Conservation (phyloP, 441 rosid species). For the Pelargonium cotyledonis region DNA sequence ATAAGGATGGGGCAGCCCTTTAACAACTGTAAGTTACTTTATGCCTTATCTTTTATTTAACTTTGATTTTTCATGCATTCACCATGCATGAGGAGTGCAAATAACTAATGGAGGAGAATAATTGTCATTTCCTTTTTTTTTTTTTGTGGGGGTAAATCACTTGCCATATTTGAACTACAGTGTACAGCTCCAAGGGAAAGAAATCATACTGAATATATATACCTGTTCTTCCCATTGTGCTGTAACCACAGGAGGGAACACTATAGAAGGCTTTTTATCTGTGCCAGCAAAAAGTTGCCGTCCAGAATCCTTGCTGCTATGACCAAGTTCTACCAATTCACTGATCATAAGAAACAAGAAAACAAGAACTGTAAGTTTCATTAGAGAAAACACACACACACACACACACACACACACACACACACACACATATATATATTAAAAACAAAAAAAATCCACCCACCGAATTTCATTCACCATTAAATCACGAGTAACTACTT, state of each 20-base stretch:
- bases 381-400: not conserved
- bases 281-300: constrained; percentile 92
- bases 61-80: too few species aligned
- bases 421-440: not conserved
- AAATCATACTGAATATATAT: not conserved
- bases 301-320: constrained; percentile 85
- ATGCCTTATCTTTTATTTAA: too few species aligned
- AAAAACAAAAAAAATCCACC: constrained; percentile 31
- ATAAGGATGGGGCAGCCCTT: too few species aligned
- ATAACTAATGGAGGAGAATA: too few species aligned
- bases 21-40: too few species aligned
- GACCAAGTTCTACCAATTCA: constrained; percentile 79
- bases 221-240: constrained; percentile 99
- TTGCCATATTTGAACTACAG: too few species aligned
- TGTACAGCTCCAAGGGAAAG: too few species aligned
- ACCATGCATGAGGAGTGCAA: too few species aligned
- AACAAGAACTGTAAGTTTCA: constrained; percentile 13
- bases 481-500: constrained; percentile 91
- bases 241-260: constrained; percentile 72
- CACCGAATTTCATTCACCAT: constrained; percentile 94
- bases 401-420: too few species aligned
- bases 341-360: constrained; percentile 28
- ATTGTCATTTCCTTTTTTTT: too few species aligned
- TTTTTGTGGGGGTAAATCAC: too few species aligned
- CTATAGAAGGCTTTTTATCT: constrained; percentile 70